Percentiles rank a stretch among this genome's conserved stretches.
Conservation (phyloP, 129 eudicot species). For the Helianthus annuus region HanXRQr2.0-SUNRISE NC_035447.2:123922737-123923236, state of each 20-base stretch:
- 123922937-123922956: background rate
- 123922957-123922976: background rate
- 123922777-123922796: slow-evolving; percentile 44
- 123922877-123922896: background rate
- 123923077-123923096: no score
- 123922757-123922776: slow-evolving; percentile 56
- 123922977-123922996: background rate
- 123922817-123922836: background rate
- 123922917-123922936: background rate
- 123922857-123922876: background rate
- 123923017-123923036: no score
- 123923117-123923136: no score
- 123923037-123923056: no score
- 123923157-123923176: no score
- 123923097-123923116: no score
- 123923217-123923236: no score
- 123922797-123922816: slow-evolving; percentile 36
- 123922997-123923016: no score
- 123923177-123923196: no score
- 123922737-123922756: slow-evolving; percentile 60
- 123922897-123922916: background rate
- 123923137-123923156: no score
- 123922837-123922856: background rate
- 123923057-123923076: no score
- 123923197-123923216: no score